Base-by-base conservation (phyloP, 2,329 filamentous ascomycete genomes). In the Simplicillium aogashimaense region DNA sequence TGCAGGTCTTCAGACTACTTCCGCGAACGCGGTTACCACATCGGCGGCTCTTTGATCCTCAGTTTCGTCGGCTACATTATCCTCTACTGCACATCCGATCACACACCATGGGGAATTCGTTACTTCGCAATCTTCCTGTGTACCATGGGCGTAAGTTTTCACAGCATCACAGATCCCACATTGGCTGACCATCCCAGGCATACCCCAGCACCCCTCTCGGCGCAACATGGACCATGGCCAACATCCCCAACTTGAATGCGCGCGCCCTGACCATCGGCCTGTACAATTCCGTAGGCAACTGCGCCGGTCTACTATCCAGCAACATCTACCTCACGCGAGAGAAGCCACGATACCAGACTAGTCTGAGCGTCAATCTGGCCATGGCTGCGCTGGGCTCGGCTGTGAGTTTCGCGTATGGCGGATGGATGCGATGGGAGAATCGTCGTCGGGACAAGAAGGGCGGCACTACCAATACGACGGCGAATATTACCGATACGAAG, bases 111-210 rank as follows among this genome's bases (percentile, higher is more conserved):
- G 20, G 20, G 20, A 9, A 38, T 43, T 2, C 33, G 40, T 6
- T 43, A 43, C 25, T 43, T 43, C 34, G 41, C 41, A 11, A 43
- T 43, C 34, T 43, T 43, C 28, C 41, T 43, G 3, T 43, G 41
- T 20, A 43, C 41, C 29, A 43, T 40, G 18, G 41, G 41, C n/a
- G 41, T 43, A 40, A 36, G 38, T 36, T 36, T 15, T n/a, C n/a
- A n/a, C n/a, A n/a, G n/a, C n/a, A n/a, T n/a, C n/a, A n/a, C n/a
- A n/a, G n/a, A n/a, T n/a, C n/a, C n/a, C n/a, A n/a, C n/a, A n/a
- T n/a, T n/a, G n/a, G 9, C 20, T 25, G 20, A 25, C 20, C 5
- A 25, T 25, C 29, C 18, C 33, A 43, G 41, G 41, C 41, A 18
- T 43, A 43, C 14, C 41, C 41, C 12, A 36, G 17, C 6, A 36